These are phyloP conservation scores for Fusarium haematococcum DNA, from an alignment of 2,329 filamentous ascomycete species.

Conservation along the genomic window DNA sequence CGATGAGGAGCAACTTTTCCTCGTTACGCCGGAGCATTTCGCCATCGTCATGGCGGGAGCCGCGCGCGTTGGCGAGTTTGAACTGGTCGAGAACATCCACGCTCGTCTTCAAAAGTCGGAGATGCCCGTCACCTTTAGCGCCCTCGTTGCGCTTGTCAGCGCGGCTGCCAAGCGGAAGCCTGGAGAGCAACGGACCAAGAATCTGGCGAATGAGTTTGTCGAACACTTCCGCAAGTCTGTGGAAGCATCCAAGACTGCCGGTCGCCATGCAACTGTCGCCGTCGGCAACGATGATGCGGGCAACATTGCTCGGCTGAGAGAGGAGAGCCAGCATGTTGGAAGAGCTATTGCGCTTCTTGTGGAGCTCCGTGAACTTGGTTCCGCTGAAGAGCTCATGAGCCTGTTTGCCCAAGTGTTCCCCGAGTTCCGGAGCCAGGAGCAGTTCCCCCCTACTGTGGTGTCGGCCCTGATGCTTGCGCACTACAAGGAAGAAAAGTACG, in stretches of 20 bases:
- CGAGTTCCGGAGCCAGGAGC: slow-evolving; percentile 45
- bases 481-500: slow-evolving; percentile 66
- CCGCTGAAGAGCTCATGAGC: slow-evolving; percentile 68
- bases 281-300: slow-evolving; percentile 9
- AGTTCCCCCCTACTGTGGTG: slow-evolving; percentile 67
- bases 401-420: slow-evolving; percentile 61
- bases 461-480: slow-evolving; percentile 77
- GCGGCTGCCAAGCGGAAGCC: slow-evolving; percentile 42
- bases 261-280: not conserved
- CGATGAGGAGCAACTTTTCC: slow-evolving; percentile 57
- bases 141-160: slow-evolving; percentile 57
- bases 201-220: slow-evolving; percentile 46
- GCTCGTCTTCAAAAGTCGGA: slow-evolving; percentile 57
- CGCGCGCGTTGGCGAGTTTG: slow-evolving; percentile 58
- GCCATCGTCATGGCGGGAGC: slow-evolving; percentile 65
- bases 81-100: slow-evolving; percentile 56
- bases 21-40: slow-evolving; percentile 62
- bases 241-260: slow-evolving; percentile 7
- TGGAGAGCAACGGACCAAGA: slow-evolving; percentile 37
- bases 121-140: slow-evolving; percentile 56
- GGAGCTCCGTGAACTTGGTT: slow-evolving; percentile 59
- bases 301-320: slow-evolving; percentile 39
- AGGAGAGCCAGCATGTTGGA: slow-evolving; percentile 46
- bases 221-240: slow-evolving; percentile 43
- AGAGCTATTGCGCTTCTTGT: slow-evolving; percentile 51